These are phyloP conservation scores for Myochromella boudieri DNA, from an alignment of 768 basidiomycete species.

Conservation along the genomic window DNA sequence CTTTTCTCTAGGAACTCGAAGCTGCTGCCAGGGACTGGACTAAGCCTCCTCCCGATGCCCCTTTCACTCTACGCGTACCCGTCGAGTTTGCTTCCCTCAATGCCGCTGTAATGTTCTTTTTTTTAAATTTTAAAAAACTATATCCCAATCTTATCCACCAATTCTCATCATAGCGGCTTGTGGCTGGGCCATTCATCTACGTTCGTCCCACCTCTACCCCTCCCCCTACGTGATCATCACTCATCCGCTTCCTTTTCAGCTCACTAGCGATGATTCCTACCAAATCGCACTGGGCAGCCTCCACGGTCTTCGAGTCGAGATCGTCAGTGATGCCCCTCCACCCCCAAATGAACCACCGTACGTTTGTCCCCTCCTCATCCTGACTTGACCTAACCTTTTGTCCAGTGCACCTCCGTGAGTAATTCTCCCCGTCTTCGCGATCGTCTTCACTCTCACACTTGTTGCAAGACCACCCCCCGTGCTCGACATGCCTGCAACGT, in stretches of 20 bases:
- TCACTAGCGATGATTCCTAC: constrained; percentile 84
- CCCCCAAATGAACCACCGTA: constrained; percentile 84
- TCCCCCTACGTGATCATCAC: constrained; percentile 8
- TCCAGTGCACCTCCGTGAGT: constrained; percentile 50
- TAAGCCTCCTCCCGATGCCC: constrained; percentile 78
- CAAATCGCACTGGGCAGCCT: constrained; percentile 86
- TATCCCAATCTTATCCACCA: background rate
- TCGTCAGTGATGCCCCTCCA: constrained; percentile 82
- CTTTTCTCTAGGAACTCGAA: constrained; percentile 65
- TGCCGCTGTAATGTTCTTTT: constrained; percentile 63
- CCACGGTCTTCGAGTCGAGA: constrained; percentile 81
- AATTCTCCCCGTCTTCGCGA: background rate
- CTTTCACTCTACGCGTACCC: constrained; percentile 76
- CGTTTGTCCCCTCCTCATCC: constrained; percentile 30
- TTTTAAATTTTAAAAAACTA: too few species aligned
- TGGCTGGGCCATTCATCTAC: constrained; percentile 83
- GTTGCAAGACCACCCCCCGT: constrained; percentile 60
- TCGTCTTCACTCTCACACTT: background rate
- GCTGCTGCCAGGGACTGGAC: constrained; percentile 81
- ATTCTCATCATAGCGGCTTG: constrained; percentile 54
- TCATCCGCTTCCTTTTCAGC: constrained; percentile 35
- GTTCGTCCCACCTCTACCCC: constrained; percentile 39
- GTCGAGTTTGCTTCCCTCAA: constrained; percentile 87
- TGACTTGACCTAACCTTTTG: constrained; percentile 21
- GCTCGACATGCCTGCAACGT: constrained; percentile 83